A percentile compares a stretch with the other conserved stretches of the same genome.
Conservation (phyloP, 2,329 filamentous ascomycete species). For the Colletotrichum sublineola region DNA sequence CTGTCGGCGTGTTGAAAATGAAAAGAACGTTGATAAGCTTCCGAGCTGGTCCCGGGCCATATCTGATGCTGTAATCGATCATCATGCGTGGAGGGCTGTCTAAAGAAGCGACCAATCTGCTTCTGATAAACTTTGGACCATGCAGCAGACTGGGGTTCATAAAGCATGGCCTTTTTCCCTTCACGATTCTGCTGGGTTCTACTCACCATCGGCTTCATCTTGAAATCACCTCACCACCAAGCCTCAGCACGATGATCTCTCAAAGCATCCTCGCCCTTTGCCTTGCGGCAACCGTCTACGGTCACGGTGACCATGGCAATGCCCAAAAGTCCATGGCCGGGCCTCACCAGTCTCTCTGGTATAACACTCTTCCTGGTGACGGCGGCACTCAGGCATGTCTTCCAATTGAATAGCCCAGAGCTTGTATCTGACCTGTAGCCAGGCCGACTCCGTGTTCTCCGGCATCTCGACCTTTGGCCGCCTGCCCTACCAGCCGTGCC, state of each 20-base stretch:
- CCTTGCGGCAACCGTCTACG: conserved; percentile 65
- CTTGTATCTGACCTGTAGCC: conserved; percentile 7
- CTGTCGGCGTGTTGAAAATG: conserved; percentile 21
- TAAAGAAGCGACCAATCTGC: conserved; percentile 26
- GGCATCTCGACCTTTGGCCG: conserved; percentile 89
- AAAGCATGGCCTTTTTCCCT: conserved; percentile 24
- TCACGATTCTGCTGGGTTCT: not conserved
- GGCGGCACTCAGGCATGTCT: conserved; percentile 80
- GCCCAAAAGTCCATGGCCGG: conserved; percentile 76
- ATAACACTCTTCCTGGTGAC: conserved; percentile 85
- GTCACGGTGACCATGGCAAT: conserved; percentile 70
- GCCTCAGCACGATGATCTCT: conserved; percentile 47
- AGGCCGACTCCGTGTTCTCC: conserved; percentile 91
- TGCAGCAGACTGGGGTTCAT: conserved; percentile 30
- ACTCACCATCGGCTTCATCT: not conserved
- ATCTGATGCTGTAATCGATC: conserved; percentile 9
- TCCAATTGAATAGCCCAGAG: not conserved
- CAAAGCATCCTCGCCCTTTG: conserved; percentile 52
- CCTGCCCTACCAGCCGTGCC: conserved; percentile 81
- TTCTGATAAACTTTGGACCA: not conserved
- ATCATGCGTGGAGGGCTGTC: conserved; percentile 35
- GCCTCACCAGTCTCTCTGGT: conserved; percentile 83
- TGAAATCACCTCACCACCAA: conserved; percentile 1
- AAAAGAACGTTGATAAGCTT: conserved; percentile 37
- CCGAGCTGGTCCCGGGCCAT: conserved; percentile 27